Percentiles rank a stretch among this genome's conserved stretches.
phyloP scores from a whole-genome alignment of 148 eudicot genomes.

The Limonium bicolor region DNA sequence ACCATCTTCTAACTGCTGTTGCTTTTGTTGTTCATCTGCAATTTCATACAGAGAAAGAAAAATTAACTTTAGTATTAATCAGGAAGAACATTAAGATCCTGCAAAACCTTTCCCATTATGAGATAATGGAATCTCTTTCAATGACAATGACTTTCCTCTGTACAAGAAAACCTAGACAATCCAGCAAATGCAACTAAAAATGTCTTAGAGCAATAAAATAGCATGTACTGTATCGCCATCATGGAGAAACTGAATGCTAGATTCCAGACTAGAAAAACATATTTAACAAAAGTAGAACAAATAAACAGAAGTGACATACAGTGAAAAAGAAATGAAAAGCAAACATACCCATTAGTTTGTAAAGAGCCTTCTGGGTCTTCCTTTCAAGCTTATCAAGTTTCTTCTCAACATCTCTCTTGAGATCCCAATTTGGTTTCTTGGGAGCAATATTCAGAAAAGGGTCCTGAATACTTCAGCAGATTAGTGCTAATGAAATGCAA shows the following conservation, averaged over 20 bases:
- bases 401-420: constrained; percentile 87
- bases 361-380: constrained; percentile 77
- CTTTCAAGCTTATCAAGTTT: constrained; percentile 88
- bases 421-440: constrained; percentile 97
- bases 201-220: background rate
- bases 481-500: constrained; percentile 1
- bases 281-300: background rate
- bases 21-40: constrained; percentile 52
- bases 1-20: constrained; percentile 29
- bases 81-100: no score
- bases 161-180: background rate
- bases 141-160: background rate
- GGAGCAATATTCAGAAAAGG: constrained; percentile 97
- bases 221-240: background rate
- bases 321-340: background rate
- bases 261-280: background rate
- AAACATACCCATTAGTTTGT: constrained; percentile 60
- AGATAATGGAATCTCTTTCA: no score
- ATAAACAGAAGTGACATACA: no score
- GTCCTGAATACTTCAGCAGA: constrained; percentile 32
- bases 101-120: no score
- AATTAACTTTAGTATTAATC: background rate
- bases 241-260: background rate
- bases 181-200: background rate
- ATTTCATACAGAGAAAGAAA: background rate